These are phyloP conservation scores for Mortierella sp. DNA, from an alignment of 371 early-diverging fungal genomes.

Conservation along the genomic window DNA sequence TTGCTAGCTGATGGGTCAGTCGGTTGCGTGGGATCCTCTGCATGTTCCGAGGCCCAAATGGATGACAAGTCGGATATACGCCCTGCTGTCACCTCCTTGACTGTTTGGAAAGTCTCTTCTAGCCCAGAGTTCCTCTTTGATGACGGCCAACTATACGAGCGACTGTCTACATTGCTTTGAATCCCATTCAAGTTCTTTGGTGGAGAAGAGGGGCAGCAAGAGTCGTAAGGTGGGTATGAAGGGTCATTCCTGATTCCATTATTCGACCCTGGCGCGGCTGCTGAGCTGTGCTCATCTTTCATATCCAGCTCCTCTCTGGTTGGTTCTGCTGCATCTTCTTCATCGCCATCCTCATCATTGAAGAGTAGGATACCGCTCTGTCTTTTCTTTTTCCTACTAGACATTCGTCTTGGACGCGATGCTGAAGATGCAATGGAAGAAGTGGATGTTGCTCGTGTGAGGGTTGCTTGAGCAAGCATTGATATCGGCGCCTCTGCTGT, in stretches of 20 bases:
- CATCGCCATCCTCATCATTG: no score
- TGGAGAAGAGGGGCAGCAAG: constrained; percentile 29
- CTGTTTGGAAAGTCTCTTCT: not conserved
- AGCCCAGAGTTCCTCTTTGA: not conserved
- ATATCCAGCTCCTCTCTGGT: not conserved
- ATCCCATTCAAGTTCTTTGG: constrained; percentile 15
- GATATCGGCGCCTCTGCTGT: constrained; percentile 7
- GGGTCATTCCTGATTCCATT: constrained; percentile 11
- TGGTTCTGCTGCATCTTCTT: not conserved
- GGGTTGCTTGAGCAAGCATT: not conserved
- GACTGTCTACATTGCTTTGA: constrained; percentile 24
- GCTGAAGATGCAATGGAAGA: no score
- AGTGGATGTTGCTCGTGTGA: not conserved
- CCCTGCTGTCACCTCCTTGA: not conserved
- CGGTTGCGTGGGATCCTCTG: not conserved
- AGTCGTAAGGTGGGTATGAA: constrained; percentile 19
- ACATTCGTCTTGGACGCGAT: no score
- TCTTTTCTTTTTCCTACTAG: no score
- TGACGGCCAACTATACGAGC: constrained; percentile 3
- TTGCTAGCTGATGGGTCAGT: no score
- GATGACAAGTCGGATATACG: not conserved
- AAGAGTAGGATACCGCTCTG: no score
- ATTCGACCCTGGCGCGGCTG: not conserved
- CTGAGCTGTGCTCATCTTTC: not conserved
- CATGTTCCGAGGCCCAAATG: not conserved